These are phyloP conservation scores for Aspergillus pseudotamarii DNA, from an alignment of 2,329 filamentous ascomycete species.

Conservation along the genomic window DNA sequence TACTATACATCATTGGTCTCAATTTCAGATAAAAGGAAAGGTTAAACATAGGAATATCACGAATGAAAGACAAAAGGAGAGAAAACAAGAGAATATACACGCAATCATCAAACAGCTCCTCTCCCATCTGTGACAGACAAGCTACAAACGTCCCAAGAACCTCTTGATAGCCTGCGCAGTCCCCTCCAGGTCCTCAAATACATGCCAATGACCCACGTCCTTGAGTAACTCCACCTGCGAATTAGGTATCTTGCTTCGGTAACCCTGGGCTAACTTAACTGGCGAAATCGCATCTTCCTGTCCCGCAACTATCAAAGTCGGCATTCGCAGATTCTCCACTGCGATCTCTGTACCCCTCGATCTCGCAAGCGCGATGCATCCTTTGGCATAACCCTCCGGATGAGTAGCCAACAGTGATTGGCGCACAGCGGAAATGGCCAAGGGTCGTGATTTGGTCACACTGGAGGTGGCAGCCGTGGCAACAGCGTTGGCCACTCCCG, in stretches of 20 bases:
- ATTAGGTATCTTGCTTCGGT: slow-evolving; percentile 35
- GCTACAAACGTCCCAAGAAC: not conserved
- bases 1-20: not conserved
- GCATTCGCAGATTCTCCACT: slow-evolving; percentile 33
- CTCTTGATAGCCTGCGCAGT: not conserved
- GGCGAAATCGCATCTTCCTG: slow-evolving; percentile 50
- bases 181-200: slow-evolving; percentile 49
- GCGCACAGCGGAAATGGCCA: slow-evolving; percentile 47
- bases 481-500: slow-evolving; percentile 43
- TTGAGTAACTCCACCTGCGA: slow-evolving; percentile 34
- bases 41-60: not conserved
- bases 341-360: slow-evolving; percentile 34
- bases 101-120: not conserved
- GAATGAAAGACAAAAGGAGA: not conserved
- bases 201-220: slow-evolving; percentile 55
- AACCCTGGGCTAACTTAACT: slow-evolving; percentile 15
- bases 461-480: slow-evolving; percentile 31
- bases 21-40: not conserved
- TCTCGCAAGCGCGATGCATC: slow-evolving; percentile 52
- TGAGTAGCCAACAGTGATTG: slow-evolving; percentile 53
- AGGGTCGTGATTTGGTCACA: slow-evolving; percentile 31
- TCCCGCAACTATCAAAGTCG: slow-evolving; percentile 48
- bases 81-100: not conserved
- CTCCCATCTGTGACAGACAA: not conserved
- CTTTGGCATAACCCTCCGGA: slow-evolving; percentile 60